A percentile compares a stretch with the other conserved stretches of the same genome.
phyloP scores from a whole-genome alignment of 2,329 filamentous ascomycete genomes.

The Apiospora kogelbergensis region DNA sequence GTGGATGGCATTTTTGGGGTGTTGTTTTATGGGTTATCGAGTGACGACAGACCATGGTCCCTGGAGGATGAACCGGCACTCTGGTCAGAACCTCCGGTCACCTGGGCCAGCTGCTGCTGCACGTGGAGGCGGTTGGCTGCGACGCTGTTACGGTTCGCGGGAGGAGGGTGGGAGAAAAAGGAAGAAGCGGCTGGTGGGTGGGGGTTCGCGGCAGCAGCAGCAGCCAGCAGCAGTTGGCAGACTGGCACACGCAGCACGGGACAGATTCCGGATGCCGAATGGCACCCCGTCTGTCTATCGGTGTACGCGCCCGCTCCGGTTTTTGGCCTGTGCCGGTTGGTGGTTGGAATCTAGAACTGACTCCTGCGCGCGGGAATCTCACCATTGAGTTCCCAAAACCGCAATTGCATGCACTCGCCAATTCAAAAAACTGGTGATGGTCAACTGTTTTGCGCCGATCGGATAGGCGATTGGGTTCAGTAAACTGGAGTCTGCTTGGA shows the following conservation, averaged over 20 bases:
- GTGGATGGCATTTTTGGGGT: background rate
- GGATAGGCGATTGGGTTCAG: background rate
- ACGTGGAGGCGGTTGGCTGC: background rate
- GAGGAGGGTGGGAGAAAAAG: too few relatives aligned
- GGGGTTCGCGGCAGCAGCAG: too few relatives aligned
- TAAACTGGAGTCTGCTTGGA: background rate
- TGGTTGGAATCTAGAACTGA: background rate
- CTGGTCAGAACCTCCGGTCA: too few relatives aligned
- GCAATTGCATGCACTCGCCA: background rate
- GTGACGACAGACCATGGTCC: background rate
- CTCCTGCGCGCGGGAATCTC: background rate
- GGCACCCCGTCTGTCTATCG: background rate
- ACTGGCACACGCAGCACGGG: background rate
- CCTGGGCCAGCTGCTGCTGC: too few relatives aligned
- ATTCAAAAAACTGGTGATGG: background rate
- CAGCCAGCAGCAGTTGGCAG: too few relatives aligned
- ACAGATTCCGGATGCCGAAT: conserved; percentile 4
- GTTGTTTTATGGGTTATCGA: background rate
- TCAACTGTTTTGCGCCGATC: background rate
- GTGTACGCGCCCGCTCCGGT: conserved; percentile 4
- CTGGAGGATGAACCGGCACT: too few relatives aligned
- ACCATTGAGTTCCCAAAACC: background rate
- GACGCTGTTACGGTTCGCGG: too few relatives aligned
- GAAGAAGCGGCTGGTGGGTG: background rate
- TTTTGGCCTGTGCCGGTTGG: background rate